phyloP scores from a whole-genome alignment of 2,329 filamentous ascomycete species.

The Bipolaris gigantea region DNA sequence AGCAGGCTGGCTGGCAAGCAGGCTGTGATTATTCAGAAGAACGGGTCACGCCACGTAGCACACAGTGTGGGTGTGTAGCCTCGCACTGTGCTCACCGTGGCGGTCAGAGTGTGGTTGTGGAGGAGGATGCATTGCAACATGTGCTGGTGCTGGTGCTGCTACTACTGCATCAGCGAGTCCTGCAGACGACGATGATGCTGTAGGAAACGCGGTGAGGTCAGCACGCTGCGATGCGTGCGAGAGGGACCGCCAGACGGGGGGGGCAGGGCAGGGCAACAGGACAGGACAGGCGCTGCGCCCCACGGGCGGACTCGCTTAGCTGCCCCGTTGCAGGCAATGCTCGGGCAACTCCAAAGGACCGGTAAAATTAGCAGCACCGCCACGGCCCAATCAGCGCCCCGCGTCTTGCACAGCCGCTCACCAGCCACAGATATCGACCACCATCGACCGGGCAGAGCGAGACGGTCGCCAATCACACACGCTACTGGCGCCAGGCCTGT shows the following conservation, averaged over 20 bases:
- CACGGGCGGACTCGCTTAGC: conserved; percentile 21
- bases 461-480: conserved; percentile 25
- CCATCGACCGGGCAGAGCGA: conserved; percentile 24
- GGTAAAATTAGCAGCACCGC: conserved; percentile 19
- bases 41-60: conserved; percentile 4
- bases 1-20: neutral
- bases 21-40: conserved; percentile 10
- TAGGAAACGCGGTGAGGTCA: conserved; percentile 34
- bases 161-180: conserved; percentile 7
- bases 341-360: conserved; percentile 20
- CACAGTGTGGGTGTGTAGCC: neutral
- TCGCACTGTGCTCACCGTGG: conserved; percentile 9
- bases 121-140: conserved; percentile 16
- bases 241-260: neutral
- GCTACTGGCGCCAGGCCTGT: conserved; percentile 17
- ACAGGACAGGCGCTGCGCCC: conserved; percentile 18
- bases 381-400: conserved; percentile 21
- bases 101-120: conserved; percentile 23
- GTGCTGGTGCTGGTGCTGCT: neutral
- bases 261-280: neutral
- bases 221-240: conserved; percentile 21
- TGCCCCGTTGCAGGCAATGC: conserved; percentile 27
- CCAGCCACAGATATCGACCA: conserved; percentile 26
- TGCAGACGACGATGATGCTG: conserved; percentile 10
- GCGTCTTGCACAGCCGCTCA: conserved; percentile 26